Percentiles rank a stretch among this genome's conserved stretches.
phyloP scores from a whole-genome alignment of 2,329 filamentous ascomycete genomes.

The Botrytis galanthina region DNA sequence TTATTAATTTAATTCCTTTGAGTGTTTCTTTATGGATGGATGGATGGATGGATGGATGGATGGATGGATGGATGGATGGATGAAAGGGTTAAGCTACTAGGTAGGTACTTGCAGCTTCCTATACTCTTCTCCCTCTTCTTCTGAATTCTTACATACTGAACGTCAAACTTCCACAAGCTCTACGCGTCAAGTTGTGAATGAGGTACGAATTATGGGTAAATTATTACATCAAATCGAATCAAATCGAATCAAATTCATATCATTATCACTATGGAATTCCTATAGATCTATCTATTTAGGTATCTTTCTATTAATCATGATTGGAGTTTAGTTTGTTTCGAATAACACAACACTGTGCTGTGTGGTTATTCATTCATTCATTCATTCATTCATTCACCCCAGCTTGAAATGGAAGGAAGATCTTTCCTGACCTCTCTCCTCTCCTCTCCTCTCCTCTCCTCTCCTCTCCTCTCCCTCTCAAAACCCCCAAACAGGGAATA shows the following conservation, averaged over 20 bases:
- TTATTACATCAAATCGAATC: not conserved
- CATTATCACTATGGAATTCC: not conserved
- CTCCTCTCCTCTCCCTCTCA: not conserved
- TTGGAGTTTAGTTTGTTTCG: not conserved
- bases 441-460: too few relatives aligned
- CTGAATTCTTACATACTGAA: too few relatives aligned
- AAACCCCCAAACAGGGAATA: not conserved
- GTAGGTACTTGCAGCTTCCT: not conserved
- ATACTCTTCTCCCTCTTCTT: too few relatives aligned
- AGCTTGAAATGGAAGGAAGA: not conserved
- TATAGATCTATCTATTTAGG: not conserved
- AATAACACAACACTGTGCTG: not conserved
- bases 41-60: not conserved
- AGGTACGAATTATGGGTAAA: not conserved
- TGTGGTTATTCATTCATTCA: not conserved
- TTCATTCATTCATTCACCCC: not conserved
- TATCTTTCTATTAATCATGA: not conserved
- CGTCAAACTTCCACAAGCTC: not conserved
- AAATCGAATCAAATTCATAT: not conserved
- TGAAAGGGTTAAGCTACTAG: too few relatives aligned
- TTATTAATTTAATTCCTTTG: not conserved
- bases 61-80: too few relatives aligned
- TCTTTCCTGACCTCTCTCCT: too few relatives aligned
- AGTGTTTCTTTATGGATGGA: not conserved
- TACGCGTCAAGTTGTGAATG: not conserved